Percentiles rank a stretch among this genome's conserved stretches.
phyloP scores from a whole-genome alignment of 139 green algal genomes.

The Astrephomene gubernaculifera region DNA sequence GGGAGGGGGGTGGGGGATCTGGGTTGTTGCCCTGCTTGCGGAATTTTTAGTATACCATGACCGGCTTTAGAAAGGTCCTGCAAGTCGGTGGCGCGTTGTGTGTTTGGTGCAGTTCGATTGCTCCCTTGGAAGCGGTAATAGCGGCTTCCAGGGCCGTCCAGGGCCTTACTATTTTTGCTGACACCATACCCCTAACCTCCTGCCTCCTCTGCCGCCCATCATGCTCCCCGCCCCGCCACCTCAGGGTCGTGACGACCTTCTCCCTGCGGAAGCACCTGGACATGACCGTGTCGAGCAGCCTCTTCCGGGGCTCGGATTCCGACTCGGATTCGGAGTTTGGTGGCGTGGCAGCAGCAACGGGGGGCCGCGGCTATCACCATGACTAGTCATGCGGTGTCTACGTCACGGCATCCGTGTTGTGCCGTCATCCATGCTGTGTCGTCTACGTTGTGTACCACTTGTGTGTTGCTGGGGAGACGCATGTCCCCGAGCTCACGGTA shows the following conservation, averaged over 20 bases:
- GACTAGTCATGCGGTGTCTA: too few species aligned
- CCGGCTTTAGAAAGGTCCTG: neutral
- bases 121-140: too few species aligned
- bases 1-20: neutral
- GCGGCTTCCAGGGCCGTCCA: neutral
- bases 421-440: too few species aligned
- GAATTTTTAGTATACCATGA: neutral
- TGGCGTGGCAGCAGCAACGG: too few species aligned
- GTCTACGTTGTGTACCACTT: too few species aligned
- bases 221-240: neutral
- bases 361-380: too few species aligned
- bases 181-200: neutral
- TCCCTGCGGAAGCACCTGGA: slow-evolving; percentile 27
- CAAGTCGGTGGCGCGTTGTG: neutral
- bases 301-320: neutral
- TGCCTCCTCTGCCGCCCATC: neutral
- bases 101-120: neutral
- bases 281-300: slow-evolving; percentile 26
- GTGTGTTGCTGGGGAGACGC: too few species aligned
- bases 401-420: too few species aligned
- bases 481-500: too few species aligned
- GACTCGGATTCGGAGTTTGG: too few species aligned
- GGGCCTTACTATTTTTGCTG: neutral
- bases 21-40: neutral
- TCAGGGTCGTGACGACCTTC: neutral